These are phyloP conservation scores for Tricholoma hemisulphureum DNA, from an alignment of 768 basidiomycete genomes.

Conservation along the genomic window DNA sequence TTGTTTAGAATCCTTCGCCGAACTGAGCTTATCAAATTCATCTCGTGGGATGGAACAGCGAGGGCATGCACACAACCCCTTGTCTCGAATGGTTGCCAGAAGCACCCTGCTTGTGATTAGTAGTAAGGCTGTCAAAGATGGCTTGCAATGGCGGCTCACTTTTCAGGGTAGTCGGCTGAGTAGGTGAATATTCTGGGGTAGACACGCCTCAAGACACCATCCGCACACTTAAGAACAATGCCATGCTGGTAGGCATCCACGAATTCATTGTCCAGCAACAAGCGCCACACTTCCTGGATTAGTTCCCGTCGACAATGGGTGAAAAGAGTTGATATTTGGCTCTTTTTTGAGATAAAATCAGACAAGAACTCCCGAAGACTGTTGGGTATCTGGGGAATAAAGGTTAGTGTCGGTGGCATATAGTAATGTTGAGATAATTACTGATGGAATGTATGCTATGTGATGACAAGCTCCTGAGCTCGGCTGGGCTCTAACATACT, in stretches of 20 bases:
- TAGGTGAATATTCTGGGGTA: slow-evolving; percentile 32
- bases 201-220: slow-evolving; percentile 25
- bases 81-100: slow-evolving; percentile 22
- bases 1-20: not conserved
- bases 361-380: slow-evolving; percentile 20
- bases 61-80: slow-evolving; percentile 29
- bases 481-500: no score
- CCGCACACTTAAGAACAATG: slow-evolving; percentile 27
- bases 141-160: slow-evolving; percentile 26
- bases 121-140: no score
- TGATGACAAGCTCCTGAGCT: not conserved
- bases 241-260: slow-evolving; percentile 25
- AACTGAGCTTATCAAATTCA: slow-evolving; percentile 25
- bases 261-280: no score
- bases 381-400: slow-evolving; percentile 29
- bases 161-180: slow-evolving; percentile 36
- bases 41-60: slow-evolving; percentile 21
- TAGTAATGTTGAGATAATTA: not conserved
- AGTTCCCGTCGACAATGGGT: slow-evolving; percentile 29
- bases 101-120: slow-evolving; percentile 10
- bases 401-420: no score
- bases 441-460: no score
- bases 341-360: slow-evolving; percentile 7
- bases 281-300: slow-evolving; percentile 24
- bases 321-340: slow-evolving; percentile 11